Evolutionary conservation across 2,329 filamentous ascomycete genomes (phyloP), one percentile per base, ranked within the genome.

Genomic region (Didymella arachidicola): DNA sequence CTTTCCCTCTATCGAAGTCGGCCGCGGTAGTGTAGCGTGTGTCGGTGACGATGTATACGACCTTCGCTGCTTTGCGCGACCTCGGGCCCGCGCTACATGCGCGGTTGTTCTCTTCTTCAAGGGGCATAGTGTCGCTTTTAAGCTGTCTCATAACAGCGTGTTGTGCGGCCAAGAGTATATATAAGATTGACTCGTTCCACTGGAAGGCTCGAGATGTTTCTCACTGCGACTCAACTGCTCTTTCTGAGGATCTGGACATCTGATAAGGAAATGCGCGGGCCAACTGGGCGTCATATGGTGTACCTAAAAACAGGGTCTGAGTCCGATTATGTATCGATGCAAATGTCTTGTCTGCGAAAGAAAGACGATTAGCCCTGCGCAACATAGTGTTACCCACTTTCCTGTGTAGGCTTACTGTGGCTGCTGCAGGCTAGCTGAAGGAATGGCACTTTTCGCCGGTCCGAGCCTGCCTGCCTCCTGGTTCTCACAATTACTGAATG

Each of bases 41-140:
- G 39, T 70, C 67, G 48, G 57, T 63, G 14, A 70, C 67, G 46
- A 70, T 66, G 57, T 68, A 70, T 19, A 70, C 51, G 26, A 56
- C 29, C 38, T 29, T 57, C 10, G 41, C 46, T 14, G 48, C 42
- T 22, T 57, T 57, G 6, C n/a, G 48, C 7, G 48, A 50, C 45
- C 34, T 46, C 3, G 47, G 48, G 43, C 48, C 47, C 26, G 27
- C 52, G 16, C 42, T 18, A 25, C 47, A 50, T 10, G 42, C 25
- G 42, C 47, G 27, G 11, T 29, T 22, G 11, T 16, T 46, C 6
- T 52, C 26, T 32, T 50, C 36, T 22, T 47, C 47, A 26, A 47
- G 42, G 5, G 34, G 42, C 54, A 57, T 57, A 42, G 26, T 47
- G 41, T 19, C n/a, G 30, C 18, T 22, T n/a, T 4, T 30, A 2